phyloP scores from a whole-genome alignment of 2,329 filamentous ascomycete genomes.

The Penicillium sp. region DNA sequence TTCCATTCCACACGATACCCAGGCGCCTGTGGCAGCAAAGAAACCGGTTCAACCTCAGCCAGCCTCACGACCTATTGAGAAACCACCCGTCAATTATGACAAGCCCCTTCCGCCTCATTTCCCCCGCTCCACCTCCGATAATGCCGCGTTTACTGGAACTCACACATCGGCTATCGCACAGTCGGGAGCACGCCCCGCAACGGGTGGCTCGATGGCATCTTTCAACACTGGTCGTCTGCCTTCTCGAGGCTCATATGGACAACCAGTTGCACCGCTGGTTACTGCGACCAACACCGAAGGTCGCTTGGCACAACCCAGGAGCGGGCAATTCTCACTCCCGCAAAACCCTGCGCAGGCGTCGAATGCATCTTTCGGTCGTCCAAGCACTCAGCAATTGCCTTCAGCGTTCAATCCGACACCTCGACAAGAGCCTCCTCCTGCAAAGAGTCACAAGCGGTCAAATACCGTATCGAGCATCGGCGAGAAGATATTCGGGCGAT shows the following conservation, averaged over 20 bases:
- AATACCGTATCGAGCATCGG: constrained; percentile 75
- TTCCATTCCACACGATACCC: constrained; percentile 7
- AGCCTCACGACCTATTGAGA: constrained; percentile 3
- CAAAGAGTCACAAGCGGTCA: constrained; percentile 58
- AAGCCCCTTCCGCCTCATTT: constrained; percentile 47
- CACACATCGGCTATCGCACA: constrained; percentile 36
- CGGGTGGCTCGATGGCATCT: constrained; percentile 72
- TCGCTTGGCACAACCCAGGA: constrained; percentile 74
- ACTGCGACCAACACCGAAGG: constrained; percentile 85
- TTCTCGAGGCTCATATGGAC: constrained; percentile 75
- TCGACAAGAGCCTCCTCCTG: constrained; percentile 39
- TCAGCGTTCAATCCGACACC: constrained; percentile 54
- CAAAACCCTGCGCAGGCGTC: constrained; percentile 50
- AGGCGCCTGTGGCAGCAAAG: constrained; percentile 4
- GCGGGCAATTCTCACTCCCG: constrained; percentile 61
- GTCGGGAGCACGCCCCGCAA: constrained; percentile 61
- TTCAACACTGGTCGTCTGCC: constrained; percentile 57
- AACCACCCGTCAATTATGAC: constrained; percentile 18
- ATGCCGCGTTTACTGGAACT: constrained; percentile 49
- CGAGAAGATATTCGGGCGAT: constrained; percentile 78
- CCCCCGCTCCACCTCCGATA: constrained; percentile 53
- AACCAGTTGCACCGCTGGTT: constrained; percentile 79
- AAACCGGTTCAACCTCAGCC: constrained; percentile 6
- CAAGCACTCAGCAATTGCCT: constrained; percentile 54
- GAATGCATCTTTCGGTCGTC: constrained; percentile 54